Evolutionary conservation across 371 early-diverging fungal species (phyloP), one percentile per base, ranked within the genome.

Genomic region (Mortierella sp.): DNA sequence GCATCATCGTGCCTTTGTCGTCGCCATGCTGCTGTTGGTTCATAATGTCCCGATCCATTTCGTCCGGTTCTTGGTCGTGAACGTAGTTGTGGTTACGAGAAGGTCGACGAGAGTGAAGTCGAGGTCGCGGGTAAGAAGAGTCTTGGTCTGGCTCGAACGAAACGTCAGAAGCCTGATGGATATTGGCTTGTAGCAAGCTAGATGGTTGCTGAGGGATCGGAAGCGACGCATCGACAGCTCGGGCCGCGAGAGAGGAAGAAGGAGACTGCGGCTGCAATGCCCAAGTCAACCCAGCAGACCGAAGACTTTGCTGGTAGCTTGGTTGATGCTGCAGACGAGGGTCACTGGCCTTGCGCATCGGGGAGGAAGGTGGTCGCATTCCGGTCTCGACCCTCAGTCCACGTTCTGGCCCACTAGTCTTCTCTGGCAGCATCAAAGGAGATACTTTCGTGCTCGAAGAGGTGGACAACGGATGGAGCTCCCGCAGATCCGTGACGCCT

Each of bases 241-340:
- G 58, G 31, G 68, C 24, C 47, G 55, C 34, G 5, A 53, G 31
- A 14, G 68, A 44, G 16, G 40, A 34, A 26, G 70, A 66, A 6
- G 37, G 71, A 0, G 44, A 68, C 66, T 64, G 79, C 22, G 66
- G 61, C 26, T 68, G 71, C 31, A 66, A 31, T 0, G 68, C 74
- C 79, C 79, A 79, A 45, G 79, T 73, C 24, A 74, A 50, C 13
- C 66, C 74, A 34, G 61, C 64, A 14, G 63, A 24, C 34, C 68
- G 67, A 24, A 52, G 52, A 34, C 55, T n/a, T n/a, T 73, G 63
- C 39, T 66, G 72, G 47, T 40, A 39, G n/a, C 58, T 69, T 5
- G 70, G 29, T 44, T 75, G 75, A 53, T 70, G 66, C 14, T 39
- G 41, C 13, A 43, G 29, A 22, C 55, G 72, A 9, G 55, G 24